These are phyloP conservation scores for Talaromyces sp. DNA, from an alignment of 2,329 filamentous ascomycete genomes.

Conservation along the genomic window DNA sequence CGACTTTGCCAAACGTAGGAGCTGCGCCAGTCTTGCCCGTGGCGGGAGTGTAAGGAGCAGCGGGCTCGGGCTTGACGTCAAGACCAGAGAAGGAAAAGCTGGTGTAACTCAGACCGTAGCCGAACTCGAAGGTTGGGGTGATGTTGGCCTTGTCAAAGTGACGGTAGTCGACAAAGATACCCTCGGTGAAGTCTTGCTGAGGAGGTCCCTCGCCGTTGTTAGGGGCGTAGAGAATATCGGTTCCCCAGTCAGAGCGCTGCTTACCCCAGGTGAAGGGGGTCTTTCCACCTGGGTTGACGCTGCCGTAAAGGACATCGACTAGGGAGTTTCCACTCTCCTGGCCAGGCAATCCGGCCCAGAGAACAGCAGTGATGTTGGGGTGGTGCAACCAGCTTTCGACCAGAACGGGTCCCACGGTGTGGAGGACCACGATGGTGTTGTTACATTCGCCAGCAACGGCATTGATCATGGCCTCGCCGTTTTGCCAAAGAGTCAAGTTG, in stretches of 20 bases:
- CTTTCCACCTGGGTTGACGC: slow-evolving; percentile 58
- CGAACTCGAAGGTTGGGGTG: slow-evolving; percentile 58
- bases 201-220: slow-evolving; percentile 54
- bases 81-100: slow-evolving; percentile 57
- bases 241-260: slow-evolving; percentile 50
- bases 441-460: slow-evolving; percentile 71
- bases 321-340: slow-evolving; percentile 72
- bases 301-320: slow-evolving; percentile 67
- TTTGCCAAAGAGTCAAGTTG: slow-evolving; percentile 84
- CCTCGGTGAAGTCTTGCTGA: slow-evolving; percentile 57
- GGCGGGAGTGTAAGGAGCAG: slow-evolving; percentile 48
- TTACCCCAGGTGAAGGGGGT: slow-evolving; percentile 57
- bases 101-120: slow-evolving; percentile 59
- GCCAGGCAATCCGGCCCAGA: slow-evolving; percentile 70
- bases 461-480: slow-evolving; percentile 73
- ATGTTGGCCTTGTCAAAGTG: slow-evolving; percentile 51
- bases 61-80: slow-evolving; percentile 40
- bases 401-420: slow-evolving; percentile 75
- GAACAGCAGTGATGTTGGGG: slow-evolving; percentile 67
- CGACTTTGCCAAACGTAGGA: slow-evolving; percentile 46
- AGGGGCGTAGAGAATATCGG: slow-evolving; percentile 51
- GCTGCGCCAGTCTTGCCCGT: slow-evolving; percentile 50
- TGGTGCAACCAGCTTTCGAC: slow-evolving; percentile 58
- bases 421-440: slow-evolving; percentile 90
- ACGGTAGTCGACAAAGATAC: slow-evolving; percentile 54